Conservation (phyloP, 768 basidiomycete species). For the Boletus sp. region DNA sequence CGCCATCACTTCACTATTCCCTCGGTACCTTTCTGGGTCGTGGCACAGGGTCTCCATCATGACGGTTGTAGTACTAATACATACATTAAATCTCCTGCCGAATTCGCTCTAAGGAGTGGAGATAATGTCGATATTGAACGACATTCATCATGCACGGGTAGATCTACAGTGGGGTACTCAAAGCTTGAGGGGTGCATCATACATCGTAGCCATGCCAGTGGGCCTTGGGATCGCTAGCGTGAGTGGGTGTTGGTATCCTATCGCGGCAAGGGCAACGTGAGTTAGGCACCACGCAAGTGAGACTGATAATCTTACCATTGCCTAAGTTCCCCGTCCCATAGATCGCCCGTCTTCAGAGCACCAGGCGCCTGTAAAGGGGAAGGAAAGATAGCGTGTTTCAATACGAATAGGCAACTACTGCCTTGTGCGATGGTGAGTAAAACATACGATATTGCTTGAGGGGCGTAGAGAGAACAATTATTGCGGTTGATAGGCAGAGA, state of each 20-base stretch:
- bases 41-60: background rate
- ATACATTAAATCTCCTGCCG: conserved; percentile 6
- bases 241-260: background rate
- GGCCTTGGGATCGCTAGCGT: background rate
- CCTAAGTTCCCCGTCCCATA: background rate
- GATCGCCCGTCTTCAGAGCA: conserved; percentile 9
- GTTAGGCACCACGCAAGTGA: background rate
- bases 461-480: conserved; percentile 24
- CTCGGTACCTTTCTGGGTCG: background rate
- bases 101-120: conserved; percentile 3
- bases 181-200: conserved; percentile 1
- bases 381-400: conserved; percentile 21
- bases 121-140: conserved; percentile 3
- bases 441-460: conserved; percentile 34
- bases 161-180: conserved; percentile 14
- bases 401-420: conserved; percentile 15
- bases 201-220: background rate
- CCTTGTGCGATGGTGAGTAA: conserved; percentile 19
- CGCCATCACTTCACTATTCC: background rate
- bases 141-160: conserved; percentile 9
- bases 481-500: conserved; percentile 30
- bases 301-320: conserved; percentile 12
- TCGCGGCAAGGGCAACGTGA: conserved; percentile 3
- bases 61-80: conserved; percentile 14
- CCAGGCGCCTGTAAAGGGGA: conserved; percentile 11